These are phyloP conservation scores for Ananas comosus DNA, from an alignment of 176 grass and related monocot species.

Conservation along the genomic window DNA sequence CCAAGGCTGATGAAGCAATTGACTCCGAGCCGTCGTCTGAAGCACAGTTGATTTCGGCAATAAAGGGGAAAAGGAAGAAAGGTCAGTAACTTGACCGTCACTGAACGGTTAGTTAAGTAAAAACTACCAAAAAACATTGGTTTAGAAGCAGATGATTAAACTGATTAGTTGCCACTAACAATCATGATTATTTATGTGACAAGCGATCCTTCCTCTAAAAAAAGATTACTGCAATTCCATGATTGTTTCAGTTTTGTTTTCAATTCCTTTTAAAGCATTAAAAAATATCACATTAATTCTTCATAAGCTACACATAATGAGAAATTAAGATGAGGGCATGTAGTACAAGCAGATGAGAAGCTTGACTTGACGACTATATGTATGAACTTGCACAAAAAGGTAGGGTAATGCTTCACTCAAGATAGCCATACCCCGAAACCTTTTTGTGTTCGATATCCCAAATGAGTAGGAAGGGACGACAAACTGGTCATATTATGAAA, in stretches of 20 bases:
- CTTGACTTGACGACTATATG: neutral
- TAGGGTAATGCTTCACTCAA: neutral
- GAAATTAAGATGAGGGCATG: neutral
- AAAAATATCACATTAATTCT: too few species aligned
- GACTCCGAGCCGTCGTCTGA: conserved; percentile 66
- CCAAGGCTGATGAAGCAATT: conserved; percentile 32
- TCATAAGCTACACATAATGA: too few species aligned
- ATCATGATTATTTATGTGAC: too few species aligned
- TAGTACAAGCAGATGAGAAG: neutral
- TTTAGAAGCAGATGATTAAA: too few species aligned
- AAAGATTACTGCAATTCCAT: too few species aligned
- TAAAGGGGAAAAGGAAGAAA: conserved; percentile 9
- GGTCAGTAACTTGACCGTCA: neutral
- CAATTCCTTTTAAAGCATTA: too few species aligned
- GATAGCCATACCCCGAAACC: neutral
- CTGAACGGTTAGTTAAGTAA: neutral
- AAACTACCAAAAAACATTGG: neutral
- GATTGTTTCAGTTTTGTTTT: too few species aligned
- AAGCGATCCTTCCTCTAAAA: too few species aligned
- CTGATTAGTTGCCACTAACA: too few species aligned
- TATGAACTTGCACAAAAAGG: neutral
- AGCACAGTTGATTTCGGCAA: conserved; percentile 14
- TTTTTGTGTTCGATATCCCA: neutral
- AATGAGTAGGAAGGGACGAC: neutral
- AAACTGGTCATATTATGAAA: neutral